Conservation (phyloP, 148 eudicot species). For the Polygonum maritimum region DNA sequence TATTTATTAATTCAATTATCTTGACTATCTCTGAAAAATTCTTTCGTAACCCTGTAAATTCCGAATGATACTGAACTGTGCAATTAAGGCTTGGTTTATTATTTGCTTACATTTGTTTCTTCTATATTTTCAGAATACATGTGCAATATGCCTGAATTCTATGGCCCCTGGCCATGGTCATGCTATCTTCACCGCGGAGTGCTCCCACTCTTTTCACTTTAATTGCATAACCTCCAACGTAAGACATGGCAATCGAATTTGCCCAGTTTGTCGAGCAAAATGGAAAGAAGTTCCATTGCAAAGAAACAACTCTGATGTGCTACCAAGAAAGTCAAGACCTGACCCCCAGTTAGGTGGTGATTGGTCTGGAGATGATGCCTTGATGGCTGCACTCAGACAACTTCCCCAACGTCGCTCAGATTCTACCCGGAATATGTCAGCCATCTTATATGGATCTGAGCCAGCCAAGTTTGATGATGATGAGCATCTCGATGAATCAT, state of each 20-base stretch:
- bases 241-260: slow-evolving; percentile 29
- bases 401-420: background rate
- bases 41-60: background rate
- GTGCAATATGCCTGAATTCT: slow-evolving; percentile 26
- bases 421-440: background rate
- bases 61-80: background rate
- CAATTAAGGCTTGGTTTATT: background rate
- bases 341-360: background rate
- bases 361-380: slow-evolving; percentile 11
- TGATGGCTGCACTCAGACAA: slow-evolving; percentile 9
- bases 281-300: slow-evolving; percentile 34
- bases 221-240: slow-evolving; percentile 27
- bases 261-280: slow-evolving; percentile 34
- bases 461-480: slow-evolving; percentile 6
- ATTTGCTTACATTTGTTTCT: background rate
- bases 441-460: background rate
- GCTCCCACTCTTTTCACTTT: slow-evolving; percentile 33
- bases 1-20: background rate
- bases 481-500: background rate
- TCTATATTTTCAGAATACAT: slow-evolving; percentile 18
- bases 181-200: slow-evolving; percentile 36
- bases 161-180: slow-evolving; percentile 26
- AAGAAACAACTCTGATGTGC: slow-evolving; percentile 8
- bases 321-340: slow-evolving; percentile 4
- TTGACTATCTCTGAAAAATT: background rate